phyloP scores from a whole-genome alignment of 768 basidiomycete species.

The Phanerochaete carnosa region DNA sequence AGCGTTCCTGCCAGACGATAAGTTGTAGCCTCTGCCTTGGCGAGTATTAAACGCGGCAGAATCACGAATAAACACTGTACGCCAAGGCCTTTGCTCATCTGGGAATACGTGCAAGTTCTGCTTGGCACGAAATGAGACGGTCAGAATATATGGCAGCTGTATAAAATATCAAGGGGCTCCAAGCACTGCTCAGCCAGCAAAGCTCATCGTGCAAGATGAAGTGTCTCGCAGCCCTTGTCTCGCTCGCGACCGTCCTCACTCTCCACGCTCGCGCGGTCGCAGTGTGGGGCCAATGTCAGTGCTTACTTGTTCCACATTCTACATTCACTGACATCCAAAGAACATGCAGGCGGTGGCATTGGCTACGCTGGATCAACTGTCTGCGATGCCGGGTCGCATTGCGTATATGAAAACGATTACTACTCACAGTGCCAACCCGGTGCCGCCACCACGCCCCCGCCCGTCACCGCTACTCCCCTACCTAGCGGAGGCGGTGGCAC shows the following conservation, averaged over 20 bases:
- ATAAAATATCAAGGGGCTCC: no score
- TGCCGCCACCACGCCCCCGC: constrained; percentile 11
- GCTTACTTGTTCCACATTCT: neutral
- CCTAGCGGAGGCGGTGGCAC: constrained; percentile 2
- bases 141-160: no score
- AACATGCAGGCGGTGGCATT: constrained; percentile 13
- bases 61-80: neutral
- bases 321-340: neutral
- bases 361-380: constrained; percentile 5
- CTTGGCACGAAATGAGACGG: neutral
- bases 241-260: constrained; percentile 17
- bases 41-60: neutral
- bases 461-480: constrained; percentile 16
- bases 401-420: constrained; percentile 29
- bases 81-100: neutral
- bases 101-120: neutral
- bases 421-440: constrained; percentile 33
- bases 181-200: no score
- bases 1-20: neutral
- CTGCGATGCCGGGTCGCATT: constrained; percentile 27
- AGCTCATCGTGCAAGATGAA: constrained; percentile 12
- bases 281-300: constrained; percentile 36
- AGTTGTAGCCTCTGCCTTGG: neutral
- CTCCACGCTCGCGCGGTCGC: constrained; percentile 24
- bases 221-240: constrained; percentile 21